Conservation (phyloP, 2,329 filamentous ascomycete genomes). For the Diaporthe aspalathi region DNA sequence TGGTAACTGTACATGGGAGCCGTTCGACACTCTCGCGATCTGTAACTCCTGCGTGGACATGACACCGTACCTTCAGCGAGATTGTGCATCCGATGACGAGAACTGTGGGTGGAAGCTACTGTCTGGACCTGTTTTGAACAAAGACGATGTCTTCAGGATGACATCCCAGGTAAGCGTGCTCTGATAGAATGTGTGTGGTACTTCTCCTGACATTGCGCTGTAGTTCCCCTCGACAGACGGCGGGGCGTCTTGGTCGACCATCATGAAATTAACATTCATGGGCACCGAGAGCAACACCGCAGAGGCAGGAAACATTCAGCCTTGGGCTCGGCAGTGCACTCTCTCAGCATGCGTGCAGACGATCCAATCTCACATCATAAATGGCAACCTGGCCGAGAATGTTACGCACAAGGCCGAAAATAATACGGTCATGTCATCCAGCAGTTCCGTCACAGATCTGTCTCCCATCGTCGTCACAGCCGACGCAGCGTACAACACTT, state of each 20-base stretch:
- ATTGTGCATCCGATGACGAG: constrained; percentile 2
- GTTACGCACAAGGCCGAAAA: constrained; percentile 42
- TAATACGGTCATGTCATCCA: constrained; percentile 43
- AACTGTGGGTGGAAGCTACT: constrained; percentile 48
- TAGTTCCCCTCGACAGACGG: constrained; percentile 44
- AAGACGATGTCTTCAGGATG: constrained; percentile 47
- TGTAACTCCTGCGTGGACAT: constrained; percentile 46
- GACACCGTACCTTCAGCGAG: constrained; percentile 47
- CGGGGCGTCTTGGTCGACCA: constrained; percentile 47
- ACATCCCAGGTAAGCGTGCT: constrained; percentile 40
- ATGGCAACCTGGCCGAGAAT: constrained; percentile 46
- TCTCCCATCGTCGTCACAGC: constrained; percentile 42
- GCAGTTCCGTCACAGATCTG: constrained; percentile 38
- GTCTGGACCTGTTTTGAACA: constrained; percentile 44
- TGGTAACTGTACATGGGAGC: constrained; percentile 47
- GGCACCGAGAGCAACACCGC: constrained; percentile 47
- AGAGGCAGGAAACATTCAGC: constrained; percentile 42
- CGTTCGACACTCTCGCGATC: constrained; percentile 46
- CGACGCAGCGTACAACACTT: constrained; percentile 32
- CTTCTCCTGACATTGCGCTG: not conserved
- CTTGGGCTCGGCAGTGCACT: constrained; percentile 49
- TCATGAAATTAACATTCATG: constrained; percentile 50
- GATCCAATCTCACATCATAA: constrained; percentile 42
- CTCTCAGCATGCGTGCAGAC: constrained; percentile 48
- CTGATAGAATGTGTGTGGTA: no score